Evolutionary conservation across 495 filamentous ascomycete species (phyloP), one percentile per base, ranked within the genome.

Genomic region (Cercophora sp.): DNA sequence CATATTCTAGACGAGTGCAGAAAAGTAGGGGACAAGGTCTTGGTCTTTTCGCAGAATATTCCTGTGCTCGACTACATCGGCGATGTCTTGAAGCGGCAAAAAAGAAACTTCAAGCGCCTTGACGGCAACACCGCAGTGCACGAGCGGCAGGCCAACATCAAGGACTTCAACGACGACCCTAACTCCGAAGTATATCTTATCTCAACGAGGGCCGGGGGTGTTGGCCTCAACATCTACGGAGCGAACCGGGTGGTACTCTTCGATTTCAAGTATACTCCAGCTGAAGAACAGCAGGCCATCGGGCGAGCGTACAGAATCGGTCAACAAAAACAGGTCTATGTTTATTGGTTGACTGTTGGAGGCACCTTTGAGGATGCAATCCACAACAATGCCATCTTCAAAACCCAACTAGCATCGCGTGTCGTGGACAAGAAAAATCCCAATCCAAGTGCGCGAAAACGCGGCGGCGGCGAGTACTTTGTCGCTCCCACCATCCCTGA

Each of bases 181-280:
- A 27, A 47, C 1, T 36, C 59, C 2, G 68, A 74, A 29, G 69
- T 95, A 1, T 89, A 87, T 57, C 73, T 96, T 2, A 88, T 96
- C 23, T 95, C 90, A 0, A 96, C 91, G 1, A 79, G 64, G 48
- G 88, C 91, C 16, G 91, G 91, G 13, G 90, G 89, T 1, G 62
- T 88, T 0, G 91, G 91, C 0, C 68, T 96, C 50, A 97, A 97
- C 57, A 82, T 97, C 25, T 74, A 71, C 31, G 85, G 87, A 4
- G 92, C 92, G 0, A 97, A 95, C 65, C 81, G 92, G 5, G 87
- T 96, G 8, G 75, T 96, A 19, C 86, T 97, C 16, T 85, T 96
- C 29, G 92, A 97, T 60, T 88, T 86, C 63, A 73, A 74, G 41
- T 96, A 83, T 66, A 92, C 88, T 46, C 92, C 92, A 0, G 77